Evolutionary conservation across 768 basidiomycete genomes (phyloP).

Genomic region (Lactifluus subvellereus): DNA sequence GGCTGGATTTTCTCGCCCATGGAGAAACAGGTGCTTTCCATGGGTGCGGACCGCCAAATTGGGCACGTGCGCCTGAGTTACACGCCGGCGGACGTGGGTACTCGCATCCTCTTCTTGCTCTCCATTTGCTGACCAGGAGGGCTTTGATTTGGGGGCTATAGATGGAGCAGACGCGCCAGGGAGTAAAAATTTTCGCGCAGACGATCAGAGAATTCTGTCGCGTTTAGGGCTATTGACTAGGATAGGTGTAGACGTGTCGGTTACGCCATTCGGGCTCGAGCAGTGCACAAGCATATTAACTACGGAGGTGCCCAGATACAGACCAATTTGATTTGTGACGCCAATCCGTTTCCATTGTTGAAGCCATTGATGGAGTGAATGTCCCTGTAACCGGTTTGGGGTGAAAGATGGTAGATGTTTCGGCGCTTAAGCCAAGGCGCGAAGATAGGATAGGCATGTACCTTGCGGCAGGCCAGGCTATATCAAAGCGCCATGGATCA

Average conservation of each 20-base stretch:
- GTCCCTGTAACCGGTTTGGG: not conserved
- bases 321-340: no score
- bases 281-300: not conserved
- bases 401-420: not conserved
- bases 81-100: slow-evolving; percentile 46
- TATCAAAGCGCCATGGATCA: not conserved
- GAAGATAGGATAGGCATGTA: not conserved
- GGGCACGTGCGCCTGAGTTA: slow-evolving; percentile 58
- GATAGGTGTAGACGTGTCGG: no score
- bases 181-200: slow-evolving; percentile 17
- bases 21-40: not conserved
- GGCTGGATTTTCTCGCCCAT: slow-evolving; percentile 47
- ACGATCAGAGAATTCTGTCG: slow-evolving; percentile 15
- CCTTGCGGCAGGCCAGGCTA: not conserved
- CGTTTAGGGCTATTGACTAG: not conserved
- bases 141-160: slow-evolving; percentile 7
- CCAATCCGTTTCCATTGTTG: no score
- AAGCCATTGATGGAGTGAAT: not conserved
- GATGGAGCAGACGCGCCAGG: slow-evolving; percentile 18
- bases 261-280: not conserved
- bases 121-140: not conserved
- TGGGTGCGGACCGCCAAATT: slow-evolving; percentile 20
- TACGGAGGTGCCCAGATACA: no score
- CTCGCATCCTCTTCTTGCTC: not conserved
- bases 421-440: not conserved